Evolutionary conservation across 2,329 filamentous ascomycete genomes (phyloP).

Genomic region (Cladophialophora carrionii): DNA sequence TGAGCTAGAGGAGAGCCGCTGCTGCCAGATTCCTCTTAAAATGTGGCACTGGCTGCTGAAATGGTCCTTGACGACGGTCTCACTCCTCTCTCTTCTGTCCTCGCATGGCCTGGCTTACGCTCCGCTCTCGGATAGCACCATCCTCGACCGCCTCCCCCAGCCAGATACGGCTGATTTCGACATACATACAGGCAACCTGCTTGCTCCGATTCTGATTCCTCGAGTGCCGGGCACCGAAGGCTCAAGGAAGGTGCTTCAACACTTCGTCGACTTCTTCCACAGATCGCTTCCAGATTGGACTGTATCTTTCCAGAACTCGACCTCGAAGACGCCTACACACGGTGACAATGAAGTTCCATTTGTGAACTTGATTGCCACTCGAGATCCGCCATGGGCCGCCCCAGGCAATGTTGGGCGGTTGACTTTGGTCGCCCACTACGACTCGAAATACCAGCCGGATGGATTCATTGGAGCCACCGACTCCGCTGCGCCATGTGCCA

Average conservation of each 20-base stretch:
- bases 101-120: conserved; percentile 54
- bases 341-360: conserved; percentile 75
- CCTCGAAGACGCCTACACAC: conserved; percentile 75
- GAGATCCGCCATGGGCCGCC: conserved; percentile 81
- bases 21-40: conserved; percentile 1
- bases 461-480: conserved; percentile 95
- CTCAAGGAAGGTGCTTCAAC: conserved; percentile 70
- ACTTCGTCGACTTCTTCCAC: conserved; percentile 82
- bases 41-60: conserved; percentile 21
- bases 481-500: conserved; percentile 90
- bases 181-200: conserved; percentile 71
- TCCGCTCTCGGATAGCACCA: conserved; percentile 71
- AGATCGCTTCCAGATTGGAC: conserved; percentile 76
- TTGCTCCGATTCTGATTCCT: conserved; percentile 83
- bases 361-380: conserved; percentile 79
- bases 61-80: conserved; percentile 15
- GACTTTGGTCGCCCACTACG: conserved; percentile 91
- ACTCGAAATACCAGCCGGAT: conserved; percentile 75
- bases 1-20: not conserved
- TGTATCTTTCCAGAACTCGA: conserved; percentile 86
- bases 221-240: conserved; percentile 86
- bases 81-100: conserved; percentile 17
- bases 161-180: conserved; percentile 73
- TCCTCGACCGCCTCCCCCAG: conserved; percentile 68
- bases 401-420: conserved; percentile 76